These are phyloP conservation scores for Hericium rajendrae DNA, from an alignment of 768 basidiomycete species.

Conservation along the genomic window DNA sequence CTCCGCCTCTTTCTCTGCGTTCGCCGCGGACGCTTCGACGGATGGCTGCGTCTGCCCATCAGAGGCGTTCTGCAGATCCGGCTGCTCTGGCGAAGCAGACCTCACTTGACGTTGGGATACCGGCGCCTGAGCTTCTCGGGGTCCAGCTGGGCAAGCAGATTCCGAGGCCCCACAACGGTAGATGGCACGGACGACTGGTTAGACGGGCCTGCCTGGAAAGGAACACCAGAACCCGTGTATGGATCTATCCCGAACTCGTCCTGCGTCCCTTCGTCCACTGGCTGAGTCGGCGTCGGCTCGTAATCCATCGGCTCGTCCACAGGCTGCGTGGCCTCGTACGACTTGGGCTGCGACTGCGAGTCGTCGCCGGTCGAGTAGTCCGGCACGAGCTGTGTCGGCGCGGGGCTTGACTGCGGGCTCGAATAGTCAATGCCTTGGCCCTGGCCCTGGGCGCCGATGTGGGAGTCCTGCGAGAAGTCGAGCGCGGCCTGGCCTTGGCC, in stretches of 20 bases:
- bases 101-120: background rate
- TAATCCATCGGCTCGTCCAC: background rate
- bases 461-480: background rate
- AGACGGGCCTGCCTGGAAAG: background rate
- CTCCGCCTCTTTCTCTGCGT: too few species aligned
- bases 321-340: conserved; percentile 10
- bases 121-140: background rate
- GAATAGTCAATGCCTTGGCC: background rate
- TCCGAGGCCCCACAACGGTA: background rate
- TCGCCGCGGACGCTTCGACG: too few species aligned
- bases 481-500: background rate
- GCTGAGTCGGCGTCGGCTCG: too few species aligned
- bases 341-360: background rate
- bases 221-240: too few species aligned
- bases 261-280: too few species aligned
- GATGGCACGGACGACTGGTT: background rate
- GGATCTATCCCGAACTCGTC: too few species aligned
- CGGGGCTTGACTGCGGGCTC: background rate
- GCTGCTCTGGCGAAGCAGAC: background rate
- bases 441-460: background rate
- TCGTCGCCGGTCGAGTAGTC: conserved; percentile 5
- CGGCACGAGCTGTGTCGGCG: background rate
- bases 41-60: background rate
- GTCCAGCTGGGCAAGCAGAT: background rate
- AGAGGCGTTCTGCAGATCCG: background rate